phyloP scores from a whole-genome alignment of 345 rosid genomes.

The Rhizophora apiculata region DNA sequence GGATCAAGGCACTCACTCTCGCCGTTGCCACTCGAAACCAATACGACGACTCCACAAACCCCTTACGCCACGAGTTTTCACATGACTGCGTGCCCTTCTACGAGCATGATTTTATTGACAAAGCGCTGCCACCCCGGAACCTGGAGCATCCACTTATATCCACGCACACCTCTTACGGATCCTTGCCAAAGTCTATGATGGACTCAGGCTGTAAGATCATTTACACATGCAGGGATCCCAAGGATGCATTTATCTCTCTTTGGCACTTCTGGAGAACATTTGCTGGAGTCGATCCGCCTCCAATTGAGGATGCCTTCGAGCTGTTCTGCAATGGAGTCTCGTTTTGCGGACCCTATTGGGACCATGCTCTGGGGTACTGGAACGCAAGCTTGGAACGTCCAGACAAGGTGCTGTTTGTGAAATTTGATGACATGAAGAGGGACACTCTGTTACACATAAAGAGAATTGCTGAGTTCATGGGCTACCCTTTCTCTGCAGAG shows the following conservation, averaged over 20 bases:
- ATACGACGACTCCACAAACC: neutral
- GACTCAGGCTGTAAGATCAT: neutral
- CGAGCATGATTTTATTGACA: neutral
- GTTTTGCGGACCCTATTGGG: neutral
- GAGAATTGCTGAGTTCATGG: conserved; percentile 1
- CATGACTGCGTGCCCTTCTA: neutral
- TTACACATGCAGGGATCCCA: neutral
- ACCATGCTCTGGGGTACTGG: neutral
- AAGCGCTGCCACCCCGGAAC: neutral
- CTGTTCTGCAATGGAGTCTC: neutral
- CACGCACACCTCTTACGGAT: neutral
- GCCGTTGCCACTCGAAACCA: neutral
- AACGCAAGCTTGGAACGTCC: neutral
- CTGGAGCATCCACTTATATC: neutral
- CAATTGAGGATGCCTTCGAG: neutral
- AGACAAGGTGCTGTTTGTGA: neutral
- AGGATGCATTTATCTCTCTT: neutral
- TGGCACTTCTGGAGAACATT: neutral
- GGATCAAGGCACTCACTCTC: conserved; percentile 1
- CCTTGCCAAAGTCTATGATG: neutral
- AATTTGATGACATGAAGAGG: neutral
- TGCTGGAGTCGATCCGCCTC: neutral
- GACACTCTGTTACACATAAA: neutral
- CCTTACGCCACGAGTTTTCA: neutral
- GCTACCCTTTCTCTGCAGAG: neutral